phyloP scores from a whole-genome alignment of 179 eudicot species.

The Patellifolia procumbens region DNA sequence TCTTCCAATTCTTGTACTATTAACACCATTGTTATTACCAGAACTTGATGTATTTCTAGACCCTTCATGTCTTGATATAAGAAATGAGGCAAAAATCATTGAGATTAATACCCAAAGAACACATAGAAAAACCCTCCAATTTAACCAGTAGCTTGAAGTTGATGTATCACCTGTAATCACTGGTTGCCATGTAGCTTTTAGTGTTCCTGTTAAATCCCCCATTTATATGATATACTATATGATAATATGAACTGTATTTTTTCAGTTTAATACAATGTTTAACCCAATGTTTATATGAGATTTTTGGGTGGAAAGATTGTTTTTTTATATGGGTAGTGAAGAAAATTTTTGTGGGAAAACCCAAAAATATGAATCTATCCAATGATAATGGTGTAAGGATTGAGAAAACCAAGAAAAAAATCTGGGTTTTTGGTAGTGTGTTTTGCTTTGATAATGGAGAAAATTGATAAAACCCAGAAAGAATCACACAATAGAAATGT shows the following conservation, averaged over 20 bases:
- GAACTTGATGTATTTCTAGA: conserved; percentile 26
- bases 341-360: conserved; percentile 3
- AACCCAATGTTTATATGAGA: conserved; percentile 1
- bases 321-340: conserved; percentile 11
- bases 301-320: not conserved
- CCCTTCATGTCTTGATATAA: conserved; percentile 67
- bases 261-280: not conserved
- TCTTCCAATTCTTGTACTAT: not conserved
- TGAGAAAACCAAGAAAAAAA: conserved; percentile 28
- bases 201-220: conserved; percentile 50
- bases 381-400: conserved; percentile 19
- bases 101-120: conserved; percentile 52
- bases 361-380: not conserved
- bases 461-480: conserved; percentile 21
- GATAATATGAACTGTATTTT: too few species aligned
- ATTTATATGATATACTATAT: too few species aligned
- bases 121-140: conserved; percentile 71
- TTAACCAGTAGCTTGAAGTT: conserved; percentile 69
- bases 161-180: conserved; percentile 48
- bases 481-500: conserved; percentile 13
- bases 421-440: conserved; percentile 11
- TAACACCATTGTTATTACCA: not conserved
- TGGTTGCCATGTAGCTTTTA: conserved; percentile 56
- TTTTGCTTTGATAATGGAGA: conserved; percentile 25
- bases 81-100: conserved; percentile 44